Conservation (phyloP, 306 rosid genomes). For the Rosa persica region DNA sequence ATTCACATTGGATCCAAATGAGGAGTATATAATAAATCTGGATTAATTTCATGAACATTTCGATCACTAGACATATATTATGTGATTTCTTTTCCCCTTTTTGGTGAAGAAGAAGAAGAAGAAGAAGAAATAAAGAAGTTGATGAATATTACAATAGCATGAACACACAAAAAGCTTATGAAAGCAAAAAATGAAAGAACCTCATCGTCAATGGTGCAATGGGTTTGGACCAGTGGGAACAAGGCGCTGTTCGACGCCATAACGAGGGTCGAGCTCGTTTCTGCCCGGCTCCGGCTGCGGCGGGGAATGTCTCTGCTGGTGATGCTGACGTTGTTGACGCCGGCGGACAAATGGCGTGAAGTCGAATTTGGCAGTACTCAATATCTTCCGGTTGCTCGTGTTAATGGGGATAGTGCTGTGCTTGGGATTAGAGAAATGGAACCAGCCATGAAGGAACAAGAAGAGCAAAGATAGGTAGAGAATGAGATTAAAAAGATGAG, state of each 20-base stretch:
- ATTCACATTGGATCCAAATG: conserved; percentile 18
- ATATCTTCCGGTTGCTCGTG: conserved; percentile 39
- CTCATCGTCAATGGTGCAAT: conserved; percentile 81
- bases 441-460: conserved; percentile 34
- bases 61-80: conserved; percentile 11
- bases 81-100: conserved; percentile 4
- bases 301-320: conserved; percentile 15
- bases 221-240: conserved; percentile 99
- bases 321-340: conserved; percentile 25
- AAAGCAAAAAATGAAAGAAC: conserved; percentile 20
- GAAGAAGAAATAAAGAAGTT: conserved; percentile 4
- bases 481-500: conserved; percentile 39
- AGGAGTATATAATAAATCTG: conserved; percentile 5
- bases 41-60: conserved; percentile 17
- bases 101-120: neutral
- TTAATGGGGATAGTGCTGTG: neutral
- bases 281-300: neutral
- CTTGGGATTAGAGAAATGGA: conserved; percentile 21
- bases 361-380: conserved; percentile 40
- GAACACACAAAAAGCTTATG: conserved; percentile 26
- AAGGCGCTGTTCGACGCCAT: conserved; percentile 74
- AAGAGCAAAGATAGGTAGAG: conserved; percentile 44
- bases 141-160: neutral
- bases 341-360: conserved; percentile 52
- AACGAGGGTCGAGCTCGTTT: conserved; percentile 62